Conservation (phyloP, 176 grass and related monocot genomes). For the Calamus simplicifolius region DNA sequence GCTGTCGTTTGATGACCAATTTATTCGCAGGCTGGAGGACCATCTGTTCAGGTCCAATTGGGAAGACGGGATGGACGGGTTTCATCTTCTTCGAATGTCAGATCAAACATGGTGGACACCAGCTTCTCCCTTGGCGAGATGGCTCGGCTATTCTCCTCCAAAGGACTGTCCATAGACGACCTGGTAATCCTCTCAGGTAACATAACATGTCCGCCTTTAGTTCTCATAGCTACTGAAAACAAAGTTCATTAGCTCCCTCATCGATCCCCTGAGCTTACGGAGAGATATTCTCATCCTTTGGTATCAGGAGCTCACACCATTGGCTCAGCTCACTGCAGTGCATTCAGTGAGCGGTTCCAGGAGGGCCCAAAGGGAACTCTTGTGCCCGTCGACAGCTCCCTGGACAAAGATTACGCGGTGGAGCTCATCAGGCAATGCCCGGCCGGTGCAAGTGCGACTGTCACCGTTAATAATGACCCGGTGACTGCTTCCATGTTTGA, state of each 20-base stretch:
- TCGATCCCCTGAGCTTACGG: too few relatives aligned
- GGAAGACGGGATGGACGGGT: conserved; percentile 61
- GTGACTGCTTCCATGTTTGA: conserved; percentile 61
- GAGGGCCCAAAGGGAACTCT: conserved; percentile 56
- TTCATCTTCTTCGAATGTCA: conserved; percentile 66
- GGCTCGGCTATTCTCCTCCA: conserved; percentile 56
- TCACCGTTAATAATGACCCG: conserved; percentile 52
- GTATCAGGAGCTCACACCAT: conserved; percentile 74
- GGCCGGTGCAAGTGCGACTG: conserved; percentile 15
- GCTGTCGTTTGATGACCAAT: neutral
- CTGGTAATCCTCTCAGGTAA: conserved; percentile 82
- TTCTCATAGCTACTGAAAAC: too few relatives aligned
- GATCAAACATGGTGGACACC: conserved; percentile 83
- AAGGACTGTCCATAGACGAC: conserved; percentile 69
- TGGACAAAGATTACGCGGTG: conserved; percentile 63
- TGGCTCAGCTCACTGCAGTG: conserved; percentile 74
- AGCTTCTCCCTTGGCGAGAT: conserved; percentile 71
- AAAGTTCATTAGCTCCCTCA: too few relatives aligned
- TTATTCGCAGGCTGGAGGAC: conserved; percentile 67
- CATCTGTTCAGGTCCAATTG: conserved; percentile 40
- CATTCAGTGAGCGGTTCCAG: conserved; percentile 78
- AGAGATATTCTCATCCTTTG: too few relatives aligned
- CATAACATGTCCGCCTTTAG: too few relatives aligned
- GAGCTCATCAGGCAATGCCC: conserved; percentile 53
- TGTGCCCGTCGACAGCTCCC: conserved; percentile 46